These are phyloP conservation scores for Chiua sp. DNA, from an alignment of 1,284 basidiomycete species.

Conservation along the genomic window DNA sequence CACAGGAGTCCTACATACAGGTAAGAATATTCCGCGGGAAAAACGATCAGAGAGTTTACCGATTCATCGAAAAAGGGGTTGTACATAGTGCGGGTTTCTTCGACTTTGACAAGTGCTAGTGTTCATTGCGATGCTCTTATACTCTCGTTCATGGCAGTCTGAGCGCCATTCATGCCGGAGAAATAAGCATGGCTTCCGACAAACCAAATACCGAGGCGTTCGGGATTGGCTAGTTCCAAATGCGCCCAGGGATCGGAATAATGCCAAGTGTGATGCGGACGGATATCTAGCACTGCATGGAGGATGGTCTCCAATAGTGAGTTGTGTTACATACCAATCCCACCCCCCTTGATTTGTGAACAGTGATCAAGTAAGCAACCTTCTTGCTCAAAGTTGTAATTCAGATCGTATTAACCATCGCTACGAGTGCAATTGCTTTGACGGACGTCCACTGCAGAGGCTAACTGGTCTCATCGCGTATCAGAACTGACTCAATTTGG, in stretches of 20 bases:
- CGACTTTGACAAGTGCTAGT: background rate
- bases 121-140: no score
- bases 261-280: background rate
- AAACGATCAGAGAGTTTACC: conserved; percentile 4
- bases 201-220: conserved; percentile 19
- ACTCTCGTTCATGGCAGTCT: no score
- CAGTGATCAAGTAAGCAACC: background rate
- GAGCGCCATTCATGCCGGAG: background rate
- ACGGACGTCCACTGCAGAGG: no score
- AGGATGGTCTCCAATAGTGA: conserved; percentile 1
- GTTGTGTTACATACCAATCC: background rate
- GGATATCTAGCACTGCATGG: background rate
- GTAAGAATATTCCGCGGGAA: background rate
- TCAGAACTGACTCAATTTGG: no score
- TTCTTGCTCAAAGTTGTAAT: background rate
- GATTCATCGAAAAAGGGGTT: conserved; percentile 21
- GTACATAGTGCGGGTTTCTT: conserved; percentile 2
- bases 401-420: background rate
- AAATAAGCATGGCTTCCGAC: conserved; percentile 23
- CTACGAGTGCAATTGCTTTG: no score
- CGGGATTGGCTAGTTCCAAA: conserved; percentile 3
- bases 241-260: background rate
- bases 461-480: no score
- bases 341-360: background rate
- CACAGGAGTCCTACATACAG: conserved; percentile 12